Conservation (phyloP, 2,329 filamentous ascomycete species). For the Leptosphaerulina australis region DNA sequence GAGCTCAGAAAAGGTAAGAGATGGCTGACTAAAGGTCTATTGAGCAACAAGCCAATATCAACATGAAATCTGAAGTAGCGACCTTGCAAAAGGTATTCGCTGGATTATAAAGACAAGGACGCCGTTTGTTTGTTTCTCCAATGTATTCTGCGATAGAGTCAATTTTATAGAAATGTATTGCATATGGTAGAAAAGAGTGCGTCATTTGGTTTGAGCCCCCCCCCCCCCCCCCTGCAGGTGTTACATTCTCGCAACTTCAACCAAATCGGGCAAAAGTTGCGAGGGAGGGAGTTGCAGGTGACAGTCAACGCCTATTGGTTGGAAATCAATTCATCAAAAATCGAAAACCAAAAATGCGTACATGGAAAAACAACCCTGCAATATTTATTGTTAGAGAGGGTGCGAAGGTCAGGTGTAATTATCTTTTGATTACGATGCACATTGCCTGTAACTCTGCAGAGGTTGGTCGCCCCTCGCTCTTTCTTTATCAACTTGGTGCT, state of each 20-base stretch:
- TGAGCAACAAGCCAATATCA: not conserved
- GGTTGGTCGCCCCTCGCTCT: too few species aligned
- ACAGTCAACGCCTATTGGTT: too few species aligned
- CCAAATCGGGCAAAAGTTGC: not conserved
- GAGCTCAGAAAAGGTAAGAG: not conserved
- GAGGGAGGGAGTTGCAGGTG: too few species aligned
- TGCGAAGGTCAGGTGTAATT: too few species aligned
- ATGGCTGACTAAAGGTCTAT: not conserved
- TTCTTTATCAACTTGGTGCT: too few species aligned
- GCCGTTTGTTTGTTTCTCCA: not conserved
- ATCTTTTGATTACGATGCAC: too few species aligned
- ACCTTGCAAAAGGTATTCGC: not conserved
- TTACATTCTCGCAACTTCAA: not conserved
- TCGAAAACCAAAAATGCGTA: too few species aligned
- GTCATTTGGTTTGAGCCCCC: not conserved
- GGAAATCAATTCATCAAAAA: too few species aligned
- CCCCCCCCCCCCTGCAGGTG: not conserved
- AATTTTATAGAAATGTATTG: not conserved
- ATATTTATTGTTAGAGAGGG: too few species aligned
- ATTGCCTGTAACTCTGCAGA: too few species aligned
- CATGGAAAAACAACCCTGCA: too few species aligned
- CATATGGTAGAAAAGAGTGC: not conserved
- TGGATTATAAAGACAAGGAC: not conserved
- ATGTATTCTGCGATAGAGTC: not conserved
- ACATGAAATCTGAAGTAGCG: not conserved